Conservation (phyloP, 148 eudicot genomes). For the Limonium bicolor region DNA sequence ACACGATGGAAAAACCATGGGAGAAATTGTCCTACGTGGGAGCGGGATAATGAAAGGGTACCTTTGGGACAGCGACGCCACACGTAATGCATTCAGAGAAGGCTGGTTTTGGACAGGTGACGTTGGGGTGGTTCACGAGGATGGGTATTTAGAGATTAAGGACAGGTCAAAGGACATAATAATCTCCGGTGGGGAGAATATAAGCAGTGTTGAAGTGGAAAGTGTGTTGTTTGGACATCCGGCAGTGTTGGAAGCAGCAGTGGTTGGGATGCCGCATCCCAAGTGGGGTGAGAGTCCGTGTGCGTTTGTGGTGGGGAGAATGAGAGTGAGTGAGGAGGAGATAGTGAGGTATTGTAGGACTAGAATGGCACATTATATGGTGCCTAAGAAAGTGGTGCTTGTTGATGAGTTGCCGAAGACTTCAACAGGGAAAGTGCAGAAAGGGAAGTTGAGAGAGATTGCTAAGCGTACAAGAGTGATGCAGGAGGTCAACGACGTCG, state of each 20-base stretch:
- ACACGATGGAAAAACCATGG: constrained; percentile 43
- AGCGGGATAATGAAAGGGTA: constrained; percentile 92
- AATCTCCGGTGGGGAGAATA: constrained; percentile 84
- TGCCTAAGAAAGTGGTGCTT: constrained; percentile 54
- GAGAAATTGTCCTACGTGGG: constrained; percentile 65
- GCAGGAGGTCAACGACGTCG: too few relatives aligned
- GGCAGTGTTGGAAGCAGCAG: constrained; percentile 48
- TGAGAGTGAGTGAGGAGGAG: constrained; percentile 26
- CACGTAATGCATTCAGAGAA: constrained; percentile 26
- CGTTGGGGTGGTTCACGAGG: constrained; percentile 60
- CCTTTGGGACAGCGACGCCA: constrained; percentile 36
- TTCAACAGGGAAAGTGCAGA: constrained; percentile 38
- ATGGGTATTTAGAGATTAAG: constrained; percentile 71
- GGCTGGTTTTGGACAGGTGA: constrained; percentile 88
- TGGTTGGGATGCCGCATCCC: constrained; percentile 79
- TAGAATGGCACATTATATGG: constrained; percentile 49
- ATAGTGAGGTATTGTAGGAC: constrained; percentile 39
- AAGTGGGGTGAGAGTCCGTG: constrained; percentile 88
- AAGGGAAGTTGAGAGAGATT: constrained; percentile 30
- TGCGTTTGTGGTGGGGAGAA: constrained; percentile 35
- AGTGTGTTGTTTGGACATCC: constrained; percentile 29
- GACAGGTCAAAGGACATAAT: constrained; percentile 74
- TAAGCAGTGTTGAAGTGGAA: constrained; percentile 78
- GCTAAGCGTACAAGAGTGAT: constrained; percentile 14
- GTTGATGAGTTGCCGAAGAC: constrained; percentile 49